These are phyloP conservation scores for Leccinum imitatum DNA, from an alignment of 768 basidiomycete genomes.

Conservation along the genomic window DNA sequence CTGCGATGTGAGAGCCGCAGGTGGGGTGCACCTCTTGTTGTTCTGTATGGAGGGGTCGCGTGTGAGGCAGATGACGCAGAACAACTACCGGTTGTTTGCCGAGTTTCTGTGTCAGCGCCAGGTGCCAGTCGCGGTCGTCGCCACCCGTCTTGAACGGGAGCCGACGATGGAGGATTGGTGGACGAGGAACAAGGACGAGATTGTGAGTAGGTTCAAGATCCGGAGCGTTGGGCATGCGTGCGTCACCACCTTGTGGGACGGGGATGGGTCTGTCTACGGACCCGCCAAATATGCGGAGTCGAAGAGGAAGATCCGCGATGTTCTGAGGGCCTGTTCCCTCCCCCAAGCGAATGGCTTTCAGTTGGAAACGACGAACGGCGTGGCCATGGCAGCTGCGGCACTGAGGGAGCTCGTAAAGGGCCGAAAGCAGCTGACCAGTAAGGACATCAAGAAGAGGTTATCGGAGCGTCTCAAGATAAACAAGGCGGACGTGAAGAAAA, in stretches of 20 bases:
- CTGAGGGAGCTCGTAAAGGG: background rate
- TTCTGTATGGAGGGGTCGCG: constrained; percentile 35
- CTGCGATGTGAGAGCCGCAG: constrained; percentile 14
- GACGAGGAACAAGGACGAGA: constrained; percentile 5
- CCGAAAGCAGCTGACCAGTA: background rate
- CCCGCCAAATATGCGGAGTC: constrained; percentile 16
- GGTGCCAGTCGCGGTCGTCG: constrained; percentile 36
- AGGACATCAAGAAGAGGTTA: background rate
- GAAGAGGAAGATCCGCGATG: constrained; percentile 6
- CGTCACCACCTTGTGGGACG: constrained; percentile 7
- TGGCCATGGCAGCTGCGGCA: background rate
- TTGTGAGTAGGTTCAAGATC: constrained; percentile 6
- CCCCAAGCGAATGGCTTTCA: background rate
- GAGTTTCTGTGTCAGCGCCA: constrained; percentile 35
- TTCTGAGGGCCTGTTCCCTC: constrained; percentile 2
- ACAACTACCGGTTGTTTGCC: constrained; percentile 37
- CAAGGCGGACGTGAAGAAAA: background rate
- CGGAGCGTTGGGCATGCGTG: constrained; percentile 24
- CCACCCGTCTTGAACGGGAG: constrained; percentile 27
- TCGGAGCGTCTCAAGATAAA: background rate
- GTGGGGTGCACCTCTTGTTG: constrained; percentile 38
- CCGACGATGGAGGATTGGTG: background rate
- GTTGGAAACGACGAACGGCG: background rate
- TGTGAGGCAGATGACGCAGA: constrained; percentile 26
- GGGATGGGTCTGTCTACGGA: background rate